A percentile compares a stretch with the other conserved stretches of the same genome.
phyloP scores from a whole-genome alignment of 805 yeast species.

The Saturnispora hagleri region DNA sequence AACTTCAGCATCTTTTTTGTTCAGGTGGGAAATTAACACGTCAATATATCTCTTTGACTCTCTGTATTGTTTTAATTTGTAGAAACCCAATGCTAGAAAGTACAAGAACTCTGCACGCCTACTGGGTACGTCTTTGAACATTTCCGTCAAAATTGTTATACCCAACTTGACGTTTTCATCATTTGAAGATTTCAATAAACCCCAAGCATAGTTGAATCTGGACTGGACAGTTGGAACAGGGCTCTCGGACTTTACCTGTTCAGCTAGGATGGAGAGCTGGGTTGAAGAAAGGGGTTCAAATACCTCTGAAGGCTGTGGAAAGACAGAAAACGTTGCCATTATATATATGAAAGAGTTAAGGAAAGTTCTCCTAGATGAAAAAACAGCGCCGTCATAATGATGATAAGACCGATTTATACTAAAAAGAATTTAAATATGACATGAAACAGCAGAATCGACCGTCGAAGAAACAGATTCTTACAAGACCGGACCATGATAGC shows the following conservation, averaged over 20 bases:
- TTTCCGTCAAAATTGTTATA: slow-evolving; percentile 57
- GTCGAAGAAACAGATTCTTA: not conserved
- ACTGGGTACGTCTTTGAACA: slow-evolving; percentile 67
- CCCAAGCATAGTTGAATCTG: slow-evolving; percentile 95
- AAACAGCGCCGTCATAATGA: not conserved
- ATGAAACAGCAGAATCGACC: not conserved
- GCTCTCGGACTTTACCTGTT: slow-evolving; percentile 73
- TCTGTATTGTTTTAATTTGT: slow-evolving; percentile 76
- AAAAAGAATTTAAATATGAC: not conserved
- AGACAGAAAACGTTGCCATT: slow-evolving; percentile 7
- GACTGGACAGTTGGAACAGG: slow-evolving; percentile 77
- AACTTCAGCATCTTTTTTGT: slow-evolving; percentile 57
- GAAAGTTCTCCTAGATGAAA: not conserved
- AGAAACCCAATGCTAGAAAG: slow-evolving; percentile 80
- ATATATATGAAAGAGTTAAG: not conserved
- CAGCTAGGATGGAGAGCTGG: slow-evolving; percentile 65
- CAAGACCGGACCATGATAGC: not conserved
- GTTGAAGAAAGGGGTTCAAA: slow-evolving; percentile 54
- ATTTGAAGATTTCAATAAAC: slow-evolving; percentile 63
- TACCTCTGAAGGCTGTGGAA: slow-evolving; percentile 23
- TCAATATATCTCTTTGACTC: slow-evolving; percentile 84
- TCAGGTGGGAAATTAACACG: slow-evolving; percentile 73
- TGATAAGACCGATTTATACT: not conserved
- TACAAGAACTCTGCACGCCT: slow-evolving; percentile 86
- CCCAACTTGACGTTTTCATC: slow-evolving; percentile 69